phyloP scores from a whole-genome alignment of 768 basidiomycete genomes.

The Cantharellus cinnabarinus region DNA sequence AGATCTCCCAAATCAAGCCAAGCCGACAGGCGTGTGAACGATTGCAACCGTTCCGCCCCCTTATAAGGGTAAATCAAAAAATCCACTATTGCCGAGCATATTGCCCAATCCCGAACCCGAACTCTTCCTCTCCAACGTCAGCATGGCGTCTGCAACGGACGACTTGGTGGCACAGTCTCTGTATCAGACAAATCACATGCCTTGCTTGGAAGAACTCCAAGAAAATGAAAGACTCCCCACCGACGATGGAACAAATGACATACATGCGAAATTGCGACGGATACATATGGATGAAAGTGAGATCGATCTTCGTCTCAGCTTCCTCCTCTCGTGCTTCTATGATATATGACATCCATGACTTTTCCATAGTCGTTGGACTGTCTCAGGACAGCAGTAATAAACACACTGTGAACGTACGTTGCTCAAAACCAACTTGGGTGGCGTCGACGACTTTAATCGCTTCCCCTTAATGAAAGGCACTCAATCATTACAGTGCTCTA shows the following conservation, averaged over 20 bases:
- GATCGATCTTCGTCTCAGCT: background rate
- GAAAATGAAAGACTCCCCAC: background rate
- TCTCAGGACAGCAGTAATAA: background rate
- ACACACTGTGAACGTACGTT: background rate
- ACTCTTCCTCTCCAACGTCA: background rate
- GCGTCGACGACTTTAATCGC: background rate
- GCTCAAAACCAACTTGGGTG: background rate
- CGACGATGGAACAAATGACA: background rate
- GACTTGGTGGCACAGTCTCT: background rate
- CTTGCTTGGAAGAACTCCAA: background rate
- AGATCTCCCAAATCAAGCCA: too few relatives aligned
- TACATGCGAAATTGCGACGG: background rate
- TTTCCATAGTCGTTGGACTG: background rate
- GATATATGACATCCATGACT: background rate
- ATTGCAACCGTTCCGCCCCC: too few relatives aligned
- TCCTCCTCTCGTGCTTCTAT: background rate
- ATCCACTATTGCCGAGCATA: too few relatives aligned
- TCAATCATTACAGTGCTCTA: background rate
- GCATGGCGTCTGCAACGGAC: background rate
- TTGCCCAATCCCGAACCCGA: background rate
- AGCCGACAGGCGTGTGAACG: too few relatives aligned
- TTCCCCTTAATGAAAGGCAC: background rate
- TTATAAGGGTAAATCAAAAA: too few relatives aligned
- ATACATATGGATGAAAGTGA: background rate
- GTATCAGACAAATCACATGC: background rate